Evolutionary conservation across 495 filamentous ascomycete species (phyloP), one percentile per base, ranked within the genome.

Genomic region (Pyronema omphalodes): DNA sequence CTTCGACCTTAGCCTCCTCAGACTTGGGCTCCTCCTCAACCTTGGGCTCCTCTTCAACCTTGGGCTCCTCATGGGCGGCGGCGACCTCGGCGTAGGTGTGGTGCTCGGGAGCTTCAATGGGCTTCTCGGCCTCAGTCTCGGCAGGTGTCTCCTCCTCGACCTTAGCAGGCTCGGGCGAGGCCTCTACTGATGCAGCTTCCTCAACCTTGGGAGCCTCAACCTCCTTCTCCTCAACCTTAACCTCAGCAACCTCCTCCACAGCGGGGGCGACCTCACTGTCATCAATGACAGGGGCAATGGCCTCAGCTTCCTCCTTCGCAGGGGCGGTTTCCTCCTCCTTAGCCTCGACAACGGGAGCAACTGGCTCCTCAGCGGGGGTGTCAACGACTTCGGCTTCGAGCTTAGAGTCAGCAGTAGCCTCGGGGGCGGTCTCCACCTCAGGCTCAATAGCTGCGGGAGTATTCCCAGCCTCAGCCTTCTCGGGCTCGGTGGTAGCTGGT

Each of bases 121-220:
- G 39, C 11, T 17, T 12, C 39, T 43, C 15, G 3, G 11, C 39
- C 39, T 43, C 39, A 17, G 39, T 17, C 15, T 43, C 39, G 12
- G 11, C 39, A 43, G 34, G 48, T n/a, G 9, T 9, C 44, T 48
- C 48, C 48, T 51, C 34, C 9, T 18, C 48, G 7, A n/a, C 48
- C 17, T 51, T 33, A 18, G 48, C 29, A n/a, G 19, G 1, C 19
- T 34, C 29, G 5, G 11, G 11, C 1, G 48, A 1, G 3, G 15
- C 29, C 48, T 51, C 17, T 60, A 71, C 72, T 18, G 34, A 3
- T 23, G 23, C 33, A 29, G 15, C 11, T 33, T 52, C 57, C 37
- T 44, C 37, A 35, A 40, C 19, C 19, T 52, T 37, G 12, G 9
- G 17, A 46, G 18, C 43, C 41, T 54, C 37, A 29, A 19, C 11